A percentile compares a stretch with the other conserved stretches of the same genome.
Conservation (phyloP, 495 filamentous ascomycete genomes). For the Xylaria longipes region DNA sequence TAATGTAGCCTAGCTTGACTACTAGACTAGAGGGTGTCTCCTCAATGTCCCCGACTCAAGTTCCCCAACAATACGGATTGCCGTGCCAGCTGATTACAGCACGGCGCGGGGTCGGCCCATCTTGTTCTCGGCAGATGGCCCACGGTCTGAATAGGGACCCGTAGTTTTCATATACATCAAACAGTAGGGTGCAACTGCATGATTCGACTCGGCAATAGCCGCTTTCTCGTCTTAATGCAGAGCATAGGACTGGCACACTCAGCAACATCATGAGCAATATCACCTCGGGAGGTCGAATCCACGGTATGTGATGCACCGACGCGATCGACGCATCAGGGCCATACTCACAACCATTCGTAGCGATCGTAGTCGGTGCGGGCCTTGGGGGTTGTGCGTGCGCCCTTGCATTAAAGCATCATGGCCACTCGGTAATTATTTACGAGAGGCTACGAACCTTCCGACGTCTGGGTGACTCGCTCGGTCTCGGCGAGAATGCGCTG, state of each 20-base stretch:
- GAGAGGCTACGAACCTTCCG: conserved; percentile 57
- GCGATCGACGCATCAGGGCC: neutral
- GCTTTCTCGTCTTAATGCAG: neutral
- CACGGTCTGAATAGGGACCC: neutral
- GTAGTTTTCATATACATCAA: neutral
- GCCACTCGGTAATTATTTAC: conserved; percentile 56
- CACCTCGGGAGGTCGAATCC: neutral
- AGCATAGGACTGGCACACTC: neutral
- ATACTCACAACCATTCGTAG: conserved; percentile 32
- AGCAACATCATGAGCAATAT: neutral
- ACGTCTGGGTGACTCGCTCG: conserved; percentile 58
- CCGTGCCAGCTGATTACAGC: conserved; percentile 8
- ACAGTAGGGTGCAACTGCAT: neutral
- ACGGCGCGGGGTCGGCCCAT: conserved; percentile 18
- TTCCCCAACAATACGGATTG: conserved; percentile 8
- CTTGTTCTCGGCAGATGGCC: conserved; percentile 13
- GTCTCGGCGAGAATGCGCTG: conserved; percentile 59
- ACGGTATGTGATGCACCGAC: neutral
- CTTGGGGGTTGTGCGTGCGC: conserved; percentile 62
- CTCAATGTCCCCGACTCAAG: neutral
- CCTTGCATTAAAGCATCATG: conserved; percentile 58
- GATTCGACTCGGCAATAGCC: neutral
- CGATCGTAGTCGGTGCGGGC: conserved; percentile 59
- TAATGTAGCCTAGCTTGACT: neutral
- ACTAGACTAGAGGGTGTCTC: neutral